Conservation (phyloP, 2,329 filamentous ascomycete species). For the Moelleriella libera region DNA sequence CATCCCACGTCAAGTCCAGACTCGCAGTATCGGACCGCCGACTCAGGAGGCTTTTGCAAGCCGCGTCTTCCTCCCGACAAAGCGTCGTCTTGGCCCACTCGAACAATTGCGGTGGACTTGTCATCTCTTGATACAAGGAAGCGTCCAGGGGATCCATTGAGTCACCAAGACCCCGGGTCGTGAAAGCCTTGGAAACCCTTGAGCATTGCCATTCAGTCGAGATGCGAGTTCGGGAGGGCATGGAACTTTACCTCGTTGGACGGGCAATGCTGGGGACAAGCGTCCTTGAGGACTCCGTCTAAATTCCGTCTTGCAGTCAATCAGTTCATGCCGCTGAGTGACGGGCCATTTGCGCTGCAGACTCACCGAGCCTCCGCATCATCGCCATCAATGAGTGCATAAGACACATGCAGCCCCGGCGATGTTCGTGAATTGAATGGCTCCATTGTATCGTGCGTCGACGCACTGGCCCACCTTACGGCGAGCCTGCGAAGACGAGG, state of each 20-base stretch:
- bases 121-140: constrained; percentile 50
- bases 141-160: neutral
- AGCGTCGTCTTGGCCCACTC: constrained; percentile 35
- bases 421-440: constrained; percentile 65
- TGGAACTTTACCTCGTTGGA: neutral
- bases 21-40: constrained; percentile 38
- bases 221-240: too few relatives aligned
- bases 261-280: neutral
- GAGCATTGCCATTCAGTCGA: too few relatives aligned
- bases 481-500: constrained; percentile 57
- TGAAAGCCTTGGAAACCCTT: constrained; percentile 41
- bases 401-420: constrained; percentile 71
- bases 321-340: neutral
- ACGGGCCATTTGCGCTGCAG: neutral
- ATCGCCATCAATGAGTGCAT: constrained; percentile 35
- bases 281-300: neutral
- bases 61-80: constrained; percentile 29
- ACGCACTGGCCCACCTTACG: constrained; percentile 60
- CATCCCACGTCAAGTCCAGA: constrained; percentile 66
- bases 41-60: constrained; percentile 35
- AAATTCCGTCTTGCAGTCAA: neutral
- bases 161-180: constrained; percentile 23
- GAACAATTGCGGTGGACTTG: constrained; percentile 39
- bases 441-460: constrained; percentile 41
- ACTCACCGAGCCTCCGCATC: constrained; percentile 10